Percentiles rank a stretch among this genome's conserved stretches.
Conservation (phyloP, 345 rosid species). For the Corchorus capsularis region DNA sequence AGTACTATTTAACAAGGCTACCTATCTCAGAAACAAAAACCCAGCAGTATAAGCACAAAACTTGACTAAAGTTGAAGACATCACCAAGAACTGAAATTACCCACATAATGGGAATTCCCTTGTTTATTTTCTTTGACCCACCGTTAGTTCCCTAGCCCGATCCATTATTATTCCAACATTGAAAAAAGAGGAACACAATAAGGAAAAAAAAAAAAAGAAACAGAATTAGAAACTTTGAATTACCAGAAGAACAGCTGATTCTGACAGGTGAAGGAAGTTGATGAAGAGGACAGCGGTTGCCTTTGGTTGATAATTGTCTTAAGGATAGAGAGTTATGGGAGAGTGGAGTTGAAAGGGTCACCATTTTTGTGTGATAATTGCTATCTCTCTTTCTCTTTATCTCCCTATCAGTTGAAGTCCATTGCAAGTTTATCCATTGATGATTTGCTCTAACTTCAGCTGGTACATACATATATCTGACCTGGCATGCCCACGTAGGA, state of each 20-base stretch:
- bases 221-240: neutral
- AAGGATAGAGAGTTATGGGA: constrained; percentile 25
- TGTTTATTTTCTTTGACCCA: too few species aligned
- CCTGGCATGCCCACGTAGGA: neutral
- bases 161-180: neutral
- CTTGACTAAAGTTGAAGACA: neutral
- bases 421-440: neutral
- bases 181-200: neutral
- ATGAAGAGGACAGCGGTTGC: constrained; percentile 25
- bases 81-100: neutral
- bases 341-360: constrained; percentile 44
- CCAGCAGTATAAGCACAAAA: neutral
- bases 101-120: neutral
- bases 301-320: constrained; percentile 19
- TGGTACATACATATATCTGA: constrained; percentile 1
- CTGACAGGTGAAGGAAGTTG: constrained; percentile 32
- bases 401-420: neutral
- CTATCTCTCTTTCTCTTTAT: neutral
- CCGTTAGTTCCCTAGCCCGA: neutral
- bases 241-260: constrained; percentile 63
- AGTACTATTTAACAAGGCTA: neutral
- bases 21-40: neutral
- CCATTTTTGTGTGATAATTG: constrained; percentile 36
- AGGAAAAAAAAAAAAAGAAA: neutral
- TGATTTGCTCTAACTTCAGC: neutral